Evolutionary conservation across 192 early-diverging fungal species (phyloP).

Genomic region (Mortierella alpina): DNA sequence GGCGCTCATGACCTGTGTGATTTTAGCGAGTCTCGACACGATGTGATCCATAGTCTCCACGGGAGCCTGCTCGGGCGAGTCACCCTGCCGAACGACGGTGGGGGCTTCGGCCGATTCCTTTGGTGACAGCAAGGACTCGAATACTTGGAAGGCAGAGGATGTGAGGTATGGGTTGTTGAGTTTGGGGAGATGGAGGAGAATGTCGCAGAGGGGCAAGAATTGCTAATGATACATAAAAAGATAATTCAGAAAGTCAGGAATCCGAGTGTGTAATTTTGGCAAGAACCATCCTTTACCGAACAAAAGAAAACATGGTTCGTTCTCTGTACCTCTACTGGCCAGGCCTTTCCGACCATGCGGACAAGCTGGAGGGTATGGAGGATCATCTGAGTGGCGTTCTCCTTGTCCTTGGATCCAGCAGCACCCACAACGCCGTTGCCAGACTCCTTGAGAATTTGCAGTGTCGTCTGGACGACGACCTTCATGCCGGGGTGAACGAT

Average conservation of each 20-base stretch:
- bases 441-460: slow-evolving; percentile 52
- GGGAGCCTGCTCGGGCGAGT: slow-evolving; percentile 16
- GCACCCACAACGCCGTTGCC: slow-evolving; percentile 48
- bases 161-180: slow-evolving; percentile 83
- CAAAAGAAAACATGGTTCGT: neutral
- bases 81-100: slow-evolving; percentile 30
- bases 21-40: slow-evolving; percentile 61
- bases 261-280: neutral
- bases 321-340: slow-evolving; percentile 43
- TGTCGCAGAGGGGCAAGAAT: slow-evolving; percentile 73
- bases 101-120: slow-evolving; percentile 41
- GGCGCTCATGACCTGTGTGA: slow-evolving; percentile 62
- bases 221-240: slow-evolving; percentile 44
- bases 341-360: slow-evolving; percentile 52
- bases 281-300: neutral
- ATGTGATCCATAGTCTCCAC: slow-evolving; percentile 42
- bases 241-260: neutral
- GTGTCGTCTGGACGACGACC: slow-evolving; percentile 47
- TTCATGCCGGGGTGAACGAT: slow-evolving; percentile 36
- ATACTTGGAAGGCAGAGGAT: slow-evolving; percentile 80
- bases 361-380: slow-evolving; percentile 52
- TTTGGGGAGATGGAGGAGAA: slow-evolving; percentile 82
- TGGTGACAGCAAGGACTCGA: slow-evolving; percentile 69
- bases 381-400: slow-evolving; percentile 50
- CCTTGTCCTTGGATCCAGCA: slow-evolving; percentile 52